Conservation (phyloP, 129 eudicot genomes). For the Escallonia rubra region DNA sequence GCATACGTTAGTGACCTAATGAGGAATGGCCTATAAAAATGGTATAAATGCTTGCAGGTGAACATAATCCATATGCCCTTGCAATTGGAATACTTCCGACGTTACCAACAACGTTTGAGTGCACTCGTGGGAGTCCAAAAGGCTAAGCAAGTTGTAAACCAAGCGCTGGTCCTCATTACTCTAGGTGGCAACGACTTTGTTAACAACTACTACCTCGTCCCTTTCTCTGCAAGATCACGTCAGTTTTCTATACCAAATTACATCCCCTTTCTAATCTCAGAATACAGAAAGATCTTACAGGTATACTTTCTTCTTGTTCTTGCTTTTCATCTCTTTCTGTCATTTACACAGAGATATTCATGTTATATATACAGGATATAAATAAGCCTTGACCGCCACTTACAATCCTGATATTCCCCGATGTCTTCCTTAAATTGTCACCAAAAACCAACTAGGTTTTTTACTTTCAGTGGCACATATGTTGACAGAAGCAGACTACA, state of each 20-base stretch:
- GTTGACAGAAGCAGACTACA: too few relatives aligned
- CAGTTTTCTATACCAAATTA: constrained; percentile 48
- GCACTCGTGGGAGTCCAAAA: constrained; percentile 37
- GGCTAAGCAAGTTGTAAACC: constrained; percentile 30
- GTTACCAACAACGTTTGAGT: constrained; percentile 47
- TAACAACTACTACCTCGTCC: constrained; percentile 63
- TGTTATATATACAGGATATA: too few relatives aligned
- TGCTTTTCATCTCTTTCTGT: neutral
- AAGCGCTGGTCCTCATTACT: constrained; percentile 46
- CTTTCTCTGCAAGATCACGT: constrained; percentile 51
- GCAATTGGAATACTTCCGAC: constrained; percentile 50
- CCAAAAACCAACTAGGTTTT: too few relatives aligned
- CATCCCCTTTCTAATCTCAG: constrained; percentile 46
- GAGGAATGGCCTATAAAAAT: too few relatives aligned
- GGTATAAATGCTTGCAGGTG: constrained; percentile 23
- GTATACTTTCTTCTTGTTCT: constrained; percentile 13
- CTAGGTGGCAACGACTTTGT: constrained; percentile 86
- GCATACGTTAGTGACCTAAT: too few relatives aligned
- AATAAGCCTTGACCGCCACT: too few relatives aligned
- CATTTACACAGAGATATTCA: too few relatives aligned
- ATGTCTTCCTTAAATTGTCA: too few relatives aligned
- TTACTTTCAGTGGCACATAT: too few relatives aligned
- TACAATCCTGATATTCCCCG: too few relatives aligned
- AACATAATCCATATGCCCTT: constrained; percentile 43
- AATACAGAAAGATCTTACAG: constrained; percentile 48